phyloP scores from a whole-genome alignment of 1,139 yeast species.

The Citeromyces hawaiiensis region DNA sequence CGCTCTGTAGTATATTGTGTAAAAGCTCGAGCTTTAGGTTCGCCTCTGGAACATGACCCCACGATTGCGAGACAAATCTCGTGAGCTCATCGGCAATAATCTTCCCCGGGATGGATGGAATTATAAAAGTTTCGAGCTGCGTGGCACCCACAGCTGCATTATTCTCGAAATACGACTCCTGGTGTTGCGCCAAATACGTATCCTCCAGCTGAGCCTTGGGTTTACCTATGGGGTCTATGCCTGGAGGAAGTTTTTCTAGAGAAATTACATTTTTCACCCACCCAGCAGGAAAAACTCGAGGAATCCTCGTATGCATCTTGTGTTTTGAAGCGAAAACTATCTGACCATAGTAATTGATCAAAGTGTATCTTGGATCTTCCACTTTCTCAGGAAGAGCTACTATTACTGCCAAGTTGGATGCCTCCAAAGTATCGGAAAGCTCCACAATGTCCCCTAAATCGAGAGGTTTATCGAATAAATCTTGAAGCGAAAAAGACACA shows the following conservation, averaged over 20 bases:
- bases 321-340: conserved; percentile 32
- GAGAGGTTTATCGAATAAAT: background rate
- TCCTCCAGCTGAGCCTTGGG: conserved; percentile 17
- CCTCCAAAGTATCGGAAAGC: background rate
- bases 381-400: conserved; percentile 25
- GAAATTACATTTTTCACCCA: conserved; percentile 18
- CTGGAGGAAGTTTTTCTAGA: conserved; percentile 5
- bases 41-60: conserved; percentile 15
- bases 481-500: background rate
- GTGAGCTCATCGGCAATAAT: conserved; percentile 14
- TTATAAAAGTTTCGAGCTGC: conserved; percentile 13
- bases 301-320: conserved; percentile 38
- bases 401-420: conserved; percentile 24
- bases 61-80: conserved; percentile 11
- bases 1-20: conserved; percentile 39
- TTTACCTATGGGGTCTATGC: conserved; percentile 14
- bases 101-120: conserved; percentile 16
- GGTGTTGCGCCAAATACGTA: conserved; percentile 4
- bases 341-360: conserved; percentile 43
- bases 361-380: conserved; percentile 36
- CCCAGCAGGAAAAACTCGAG: conserved; percentile 30
- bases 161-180: conserved; percentile 3
- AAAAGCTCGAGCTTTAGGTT: conserved; percentile 33
- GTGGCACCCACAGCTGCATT: background rate
- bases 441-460: background rate